These are phyloP conservation scores for Trichophyton benhamiae DNA, from an alignment of 2,329 filamentous ascomycete species.

Conservation along the genomic window DNA sequence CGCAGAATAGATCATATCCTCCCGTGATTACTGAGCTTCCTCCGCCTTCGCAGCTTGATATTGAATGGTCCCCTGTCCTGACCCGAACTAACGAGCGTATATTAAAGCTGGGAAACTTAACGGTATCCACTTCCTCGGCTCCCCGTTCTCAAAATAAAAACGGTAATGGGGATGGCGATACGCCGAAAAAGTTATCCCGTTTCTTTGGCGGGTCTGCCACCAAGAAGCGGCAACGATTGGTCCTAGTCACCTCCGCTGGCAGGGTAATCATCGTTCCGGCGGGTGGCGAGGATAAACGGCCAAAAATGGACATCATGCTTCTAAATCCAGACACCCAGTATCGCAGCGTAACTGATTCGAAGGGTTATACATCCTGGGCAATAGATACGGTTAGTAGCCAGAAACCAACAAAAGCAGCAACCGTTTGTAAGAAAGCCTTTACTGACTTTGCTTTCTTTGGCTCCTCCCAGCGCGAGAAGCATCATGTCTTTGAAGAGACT, in stretches of 20 bases:
- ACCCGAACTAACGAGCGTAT: slow-evolving; percentile 88
- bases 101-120: slow-evolving; percentile 79
- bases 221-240: slow-evolving; percentile 84
- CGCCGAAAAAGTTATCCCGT: slow-evolving; percentile 70
- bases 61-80: slow-evolving; percentile 95
- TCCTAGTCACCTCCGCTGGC: slow-evolving; percentile 88
- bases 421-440: slow-evolving; percentile 5
- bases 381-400: slow-evolving; percentile 71
- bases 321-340: slow-evolving; percentile 62
- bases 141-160: slow-evolving; percentile 60
- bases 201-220: slow-evolving; percentile 86
- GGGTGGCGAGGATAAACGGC: slow-evolving; percentile 88
- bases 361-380: slow-evolving; percentile 76
- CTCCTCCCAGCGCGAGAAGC: slow-evolving; percentile 59
- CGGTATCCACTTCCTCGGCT: slow-evolving; percentile 68
- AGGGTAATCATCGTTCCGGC: slow-evolving; percentile 81
- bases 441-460: slow-evolving; percentile 20
- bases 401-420: slow-evolving; percentile 5
- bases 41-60: slow-evolving; percentile 90
- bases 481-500: slow-evolving; percentile 87
- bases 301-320: slow-evolving; percentile 84
- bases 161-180: slow-evolving; percentile 51
- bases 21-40: slow-evolving; percentile 88
- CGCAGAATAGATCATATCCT: slow-evolving; percentile 53
- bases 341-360: slow-evolving; percentile 70